Conservation (phyloP, 257 asterid genomes). For the Cordia subcordata region DNA sequence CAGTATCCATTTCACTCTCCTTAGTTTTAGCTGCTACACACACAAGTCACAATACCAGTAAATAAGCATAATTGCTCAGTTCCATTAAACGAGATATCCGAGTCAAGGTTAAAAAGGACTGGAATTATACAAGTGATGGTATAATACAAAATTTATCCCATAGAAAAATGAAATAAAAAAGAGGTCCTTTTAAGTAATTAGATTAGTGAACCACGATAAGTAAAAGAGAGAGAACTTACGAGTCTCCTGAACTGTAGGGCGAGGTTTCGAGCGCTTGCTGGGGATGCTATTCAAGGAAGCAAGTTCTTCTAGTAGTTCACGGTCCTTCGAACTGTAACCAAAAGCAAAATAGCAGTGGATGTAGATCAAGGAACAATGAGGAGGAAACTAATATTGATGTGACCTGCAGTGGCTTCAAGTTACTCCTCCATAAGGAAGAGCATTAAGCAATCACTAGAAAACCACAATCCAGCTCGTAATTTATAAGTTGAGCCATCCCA, state of each 20-base stretch:
- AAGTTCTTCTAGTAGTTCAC: constrained; percentile 85
- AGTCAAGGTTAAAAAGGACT: not conserved
- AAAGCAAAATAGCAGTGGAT: constrained; percentile 5
- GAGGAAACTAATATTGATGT: not conserved
- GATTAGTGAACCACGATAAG: not conserved
- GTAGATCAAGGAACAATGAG: not conserved
- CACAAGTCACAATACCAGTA: not conserved
- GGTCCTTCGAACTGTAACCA: constrained; percentile 60
- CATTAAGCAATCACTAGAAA: not conserved
- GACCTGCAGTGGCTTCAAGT: not conserved
- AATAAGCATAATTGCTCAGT: not conserved
- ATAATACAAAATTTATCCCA: no score
- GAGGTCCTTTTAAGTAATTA: not conserved
- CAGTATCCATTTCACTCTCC: constrained; percentile 36
- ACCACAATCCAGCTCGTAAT: not conserved
- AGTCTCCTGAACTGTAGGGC: constrained; percentile 55
- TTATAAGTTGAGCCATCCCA: no score
- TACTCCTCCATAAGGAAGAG: not conserved
- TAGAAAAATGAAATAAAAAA: not conserved
- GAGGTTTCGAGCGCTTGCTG: constrained; percentile 54
- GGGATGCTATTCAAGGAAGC: constrained; percentile 58
- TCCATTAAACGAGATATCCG: not conserved
- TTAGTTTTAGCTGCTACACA: constrained; percentile 44
- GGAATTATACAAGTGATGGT: no score
- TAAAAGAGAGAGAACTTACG: constrained; percentile 38